Evolutionary conservation across 2,329 filamentous ascomycete species (phyloP).

Genomic region (Scedosporium minutisporum): DNA sequence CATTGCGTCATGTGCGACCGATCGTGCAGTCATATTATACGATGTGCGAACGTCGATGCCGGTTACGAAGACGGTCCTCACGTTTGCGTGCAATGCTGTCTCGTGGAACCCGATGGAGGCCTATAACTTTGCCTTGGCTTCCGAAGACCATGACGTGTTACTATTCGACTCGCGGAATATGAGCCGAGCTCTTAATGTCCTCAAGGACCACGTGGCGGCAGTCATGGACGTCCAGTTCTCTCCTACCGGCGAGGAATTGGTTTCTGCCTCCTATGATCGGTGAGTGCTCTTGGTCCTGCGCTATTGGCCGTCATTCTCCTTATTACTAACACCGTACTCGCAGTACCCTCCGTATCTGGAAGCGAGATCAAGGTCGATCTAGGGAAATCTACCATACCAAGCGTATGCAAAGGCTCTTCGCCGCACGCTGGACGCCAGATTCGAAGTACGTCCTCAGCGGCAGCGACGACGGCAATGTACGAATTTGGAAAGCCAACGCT

Average conservation of each 20-base stretch:
- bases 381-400: constrained; percentile 96
- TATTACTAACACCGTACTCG: constrained; percentile 3
- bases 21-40: constrained; percentile 82
- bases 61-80: constrained; percentile 70
- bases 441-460: constrained; percentile 83
- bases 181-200: constrained; percentile 75
- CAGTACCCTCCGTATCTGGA: constrained; percentile 79
- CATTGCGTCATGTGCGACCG: constrained; percentile 73
- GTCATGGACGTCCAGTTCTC: constrained; percentile 97
- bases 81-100: constrained; percentile 72
- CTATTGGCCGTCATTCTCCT: not conserved
- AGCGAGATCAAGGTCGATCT: constrained; percentile 68
- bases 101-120: constrained; percentile 96
- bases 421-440: constrained; percentile 76
- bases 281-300: not conserved
- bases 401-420: constrained; percentile 92
- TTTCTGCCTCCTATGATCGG: constrained; percentile 60
- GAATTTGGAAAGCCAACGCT: constrained; percentile 83
- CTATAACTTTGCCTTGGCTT: constrained; percentile 88
- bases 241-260: constrained; percentile 87
- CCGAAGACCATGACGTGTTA: constrained; percentile 82
- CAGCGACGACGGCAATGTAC: constrained; percentile 79
- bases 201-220: constrained; percentile 80
- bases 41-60: constrained; percentile 82
- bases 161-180: constrained; percentile 94